Percentiles rank a stretch among this genome's conserved stretches.
Evolutionary conservation across 2,329 filamentous ascomycete species (phyloP).

Genomic region (Xylariaceae sp.): DNA sequence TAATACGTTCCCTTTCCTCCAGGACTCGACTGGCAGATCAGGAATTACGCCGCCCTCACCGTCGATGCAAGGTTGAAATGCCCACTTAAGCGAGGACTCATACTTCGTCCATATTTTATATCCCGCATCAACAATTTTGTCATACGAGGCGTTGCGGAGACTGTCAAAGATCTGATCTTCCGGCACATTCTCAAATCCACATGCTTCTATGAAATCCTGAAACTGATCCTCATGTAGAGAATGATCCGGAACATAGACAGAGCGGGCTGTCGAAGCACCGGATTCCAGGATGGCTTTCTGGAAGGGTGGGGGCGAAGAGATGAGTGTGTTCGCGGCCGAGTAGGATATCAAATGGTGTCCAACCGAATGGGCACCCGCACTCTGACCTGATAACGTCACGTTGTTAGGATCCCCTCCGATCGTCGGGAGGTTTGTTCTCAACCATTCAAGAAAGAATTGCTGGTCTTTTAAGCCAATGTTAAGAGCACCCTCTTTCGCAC

Average conservation of each 20-base stretch:
- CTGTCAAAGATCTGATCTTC: conserved; percentile 47
- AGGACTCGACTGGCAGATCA: conserved; percentile 55
- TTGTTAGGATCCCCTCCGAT: conserved; percentile 58
- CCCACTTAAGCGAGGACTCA: conserved; percentile 47
- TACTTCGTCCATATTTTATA: conserved; percentile 42
- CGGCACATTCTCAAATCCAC: conserved; percentile 44
- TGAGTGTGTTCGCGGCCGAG: conserved; percentile 32
- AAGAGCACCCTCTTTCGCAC: conserved; percentile 50
- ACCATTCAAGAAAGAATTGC: conserved; percentile 55
- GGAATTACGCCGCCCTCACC: conserved; percentile 50
- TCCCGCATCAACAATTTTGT: conserved; percentile 38
- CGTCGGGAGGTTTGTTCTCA: conserved; percentile 52
- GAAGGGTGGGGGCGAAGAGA: conserved; percentile 39
- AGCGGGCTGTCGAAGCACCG: conserved; percentile 52
- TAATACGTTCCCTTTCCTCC: conserved; percentile 49
- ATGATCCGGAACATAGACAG: conserved; percentile 51
- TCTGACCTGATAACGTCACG: conserved; percentile 59
- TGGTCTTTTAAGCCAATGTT: conserved; percentile 66
- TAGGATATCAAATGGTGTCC: conserved; percentile 55
- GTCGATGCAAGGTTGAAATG: conserved; percentile 69
- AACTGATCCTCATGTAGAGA: conserved; percentile 55
- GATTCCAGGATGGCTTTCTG: conserved; percentile 54
- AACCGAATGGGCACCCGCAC: conserved; percentile 59
- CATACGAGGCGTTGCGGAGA: conserved; percentile 43
- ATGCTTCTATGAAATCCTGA: conserved; percentile 49